Evolutionary conservation across 2,329 filamentous ascomycete species (phyloP).

Genomic region (Beauveria medogensis): DNA sequence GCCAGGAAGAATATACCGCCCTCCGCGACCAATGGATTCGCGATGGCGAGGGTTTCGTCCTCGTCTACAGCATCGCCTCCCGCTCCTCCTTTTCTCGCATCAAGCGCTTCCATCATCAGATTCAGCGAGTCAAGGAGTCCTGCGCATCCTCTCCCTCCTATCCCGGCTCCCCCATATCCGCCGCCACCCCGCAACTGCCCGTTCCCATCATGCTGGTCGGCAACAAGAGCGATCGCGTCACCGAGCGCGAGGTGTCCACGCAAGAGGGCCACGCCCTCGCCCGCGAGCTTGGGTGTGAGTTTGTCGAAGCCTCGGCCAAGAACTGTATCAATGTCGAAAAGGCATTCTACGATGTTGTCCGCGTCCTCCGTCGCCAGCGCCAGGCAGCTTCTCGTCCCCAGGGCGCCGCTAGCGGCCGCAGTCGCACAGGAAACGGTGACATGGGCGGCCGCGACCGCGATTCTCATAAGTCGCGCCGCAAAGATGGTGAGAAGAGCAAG

Average conservation of each 20-base stretch:
- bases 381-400: slow-evolving; percentile 42
- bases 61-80: slow-evolving; percentile 98
- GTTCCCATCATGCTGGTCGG: slow-evolving; percentile 97
- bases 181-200: slow-evolving; percentile 52
- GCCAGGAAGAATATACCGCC: slow-evolving; percentile 97
- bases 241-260: slow-evolving; percentile 90
- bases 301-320: slow-evolving; percentile 93
- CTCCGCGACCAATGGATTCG: slow-evolving; percentile 97
- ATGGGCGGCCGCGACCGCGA: slow-evolving; percentile 25
- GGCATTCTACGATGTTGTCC: slow-evolving; percentile 95
- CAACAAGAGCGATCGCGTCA: slow-evolving; percentile 96
- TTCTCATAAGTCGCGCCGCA: slow-evolving; percentile 23
- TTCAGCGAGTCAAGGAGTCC: slow-evolving; percentile 94
- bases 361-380: slow-evolving; percentile 78
- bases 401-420: slow-evolving; percentile 28
- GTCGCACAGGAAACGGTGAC: slow-evolving; percentile 30
- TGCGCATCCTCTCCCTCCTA: slow-evolving; percentile 68
- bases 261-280: slow-evolving; percentile 91
- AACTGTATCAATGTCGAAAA: slow-evolving; percentile 98
- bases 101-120: slow-evolving; percentile 92
- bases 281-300: slow-evolving; percentile 88
- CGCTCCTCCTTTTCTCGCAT: slow-evolving; percentile 92
- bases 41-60: slow-evolving; percentile 92
- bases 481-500: slow-evolving; percentile 28
- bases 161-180: slow-evolving; percentile 62